These are phyloP conservation scores for Calocera viscosa DNA, from an alignment of 768 basidiomycete genomes.

Conservation along the genomic window DNA sequence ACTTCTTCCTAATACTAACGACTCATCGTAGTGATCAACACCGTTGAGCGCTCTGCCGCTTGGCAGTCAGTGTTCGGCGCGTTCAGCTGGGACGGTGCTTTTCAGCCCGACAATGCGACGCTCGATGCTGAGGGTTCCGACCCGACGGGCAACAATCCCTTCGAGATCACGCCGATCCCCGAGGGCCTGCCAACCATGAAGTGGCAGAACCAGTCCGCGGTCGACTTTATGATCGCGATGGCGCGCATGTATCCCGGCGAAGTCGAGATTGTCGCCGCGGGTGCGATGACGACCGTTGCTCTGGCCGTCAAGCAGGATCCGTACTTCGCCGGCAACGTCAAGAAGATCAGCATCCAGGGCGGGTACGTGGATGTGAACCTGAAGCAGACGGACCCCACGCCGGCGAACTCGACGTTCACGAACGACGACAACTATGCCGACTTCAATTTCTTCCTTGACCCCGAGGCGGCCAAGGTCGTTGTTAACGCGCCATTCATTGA, in stretches of 20 bases:
- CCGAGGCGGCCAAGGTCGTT: not conserved
- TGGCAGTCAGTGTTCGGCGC: slow-evolving; percentile 5
- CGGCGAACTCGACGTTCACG: not conserved
- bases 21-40: not conserved
- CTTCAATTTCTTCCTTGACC: slow-evolving; percentile 3
- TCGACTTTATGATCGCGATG: slow-evolving; percentile 5
- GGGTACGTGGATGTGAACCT: slow-evolving; percentile 2
- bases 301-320: slow-evolving; percentile 6
- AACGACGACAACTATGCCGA: slow-evolving; percentile 1
- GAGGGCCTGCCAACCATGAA: not conserved
- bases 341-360: slow-evolving; percentile 5
- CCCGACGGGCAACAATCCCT: not conserved
- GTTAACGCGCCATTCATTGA: not conserved
- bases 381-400: slow-evolving; percentile 3
- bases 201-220: slow-evolving; percentile 3
- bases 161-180: not conserved
- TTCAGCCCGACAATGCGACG: not conserved
- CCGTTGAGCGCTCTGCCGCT: not conserved
- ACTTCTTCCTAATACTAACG: not conserved
- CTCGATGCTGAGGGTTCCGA: not conserved
- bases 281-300: slow-evolving; percentile 2
- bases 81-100: slow-evolving; percentile 2
- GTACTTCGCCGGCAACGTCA: not conserved
- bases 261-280: slow-evolving; percentile 2
- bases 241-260: not conserved